Evolutionary conservation across 2,329 filamentous ascomycete species (phyloP).

Genomic region (Penicillium sumatraense): DNA sequence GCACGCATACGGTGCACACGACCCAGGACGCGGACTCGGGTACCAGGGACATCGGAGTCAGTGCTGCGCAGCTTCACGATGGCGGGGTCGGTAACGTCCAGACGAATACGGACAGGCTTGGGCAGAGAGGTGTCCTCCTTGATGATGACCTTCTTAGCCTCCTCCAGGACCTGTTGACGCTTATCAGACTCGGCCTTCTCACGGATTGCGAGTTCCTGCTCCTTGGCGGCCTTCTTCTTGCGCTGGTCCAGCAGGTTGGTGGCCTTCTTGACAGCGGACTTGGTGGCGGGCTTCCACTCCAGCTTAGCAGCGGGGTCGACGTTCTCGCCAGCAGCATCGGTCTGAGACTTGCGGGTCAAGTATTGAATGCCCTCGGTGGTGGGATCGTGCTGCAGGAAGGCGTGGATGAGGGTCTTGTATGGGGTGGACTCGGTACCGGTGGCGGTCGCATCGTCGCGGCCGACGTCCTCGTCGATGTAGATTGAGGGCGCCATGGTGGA

Average conservation of each 20-base stretch:
- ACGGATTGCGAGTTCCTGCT: slow-evolving; percentile 71
- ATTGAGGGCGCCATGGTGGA: slow-evolving; percentile 49
- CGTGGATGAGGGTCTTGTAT: slow-evolving; percentile 80
- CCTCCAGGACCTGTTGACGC: slow-evolving; percentile 73
- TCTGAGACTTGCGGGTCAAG: slow-evolving; percentile 69
- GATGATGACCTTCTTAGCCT: slow-evolving; percentile 77
- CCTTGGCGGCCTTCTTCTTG: slow-evolving; percentile 84
- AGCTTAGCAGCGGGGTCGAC: slow-evolving; percentile 68
- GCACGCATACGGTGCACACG: slow-evolving; percentile 79
- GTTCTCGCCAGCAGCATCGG: slow-evolving; percentile 62
- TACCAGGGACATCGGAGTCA: slow-evolving; percentile 65
- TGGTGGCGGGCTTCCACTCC: slow-evolving; percentile 80
- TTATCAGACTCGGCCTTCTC: slow-evolving; percentile 75
- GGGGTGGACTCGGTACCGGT: slow-evolving; percentile 73
- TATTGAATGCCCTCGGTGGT: slow-evolving; percentile 64
- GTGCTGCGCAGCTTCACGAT: slow-evolving; percentile 60
- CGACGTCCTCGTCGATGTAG: slow-evolving; percentile 81
- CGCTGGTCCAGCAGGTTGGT: slow-evolving; percentile 73
- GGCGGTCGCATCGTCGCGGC: slow-evolving; percentile 69
- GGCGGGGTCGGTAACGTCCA: slow-evolving; percentile 70
- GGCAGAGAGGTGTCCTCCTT: slow-evolving; percentile 74
- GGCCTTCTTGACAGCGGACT: slow-evolving; percentile 85
- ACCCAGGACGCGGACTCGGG: slow-evolving; percentile 78
- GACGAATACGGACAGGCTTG: slow-evolving; percentile 73
- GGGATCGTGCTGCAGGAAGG: slow-evolving; percentile 72